A percentile compares a stretch with the other conserved stretches of the same genome.
These are phyloP conservation scores for Boletus rubropictus DNA, from an alignment of 768 basidiomycete species.

Conservation along the genomic window DNA sequence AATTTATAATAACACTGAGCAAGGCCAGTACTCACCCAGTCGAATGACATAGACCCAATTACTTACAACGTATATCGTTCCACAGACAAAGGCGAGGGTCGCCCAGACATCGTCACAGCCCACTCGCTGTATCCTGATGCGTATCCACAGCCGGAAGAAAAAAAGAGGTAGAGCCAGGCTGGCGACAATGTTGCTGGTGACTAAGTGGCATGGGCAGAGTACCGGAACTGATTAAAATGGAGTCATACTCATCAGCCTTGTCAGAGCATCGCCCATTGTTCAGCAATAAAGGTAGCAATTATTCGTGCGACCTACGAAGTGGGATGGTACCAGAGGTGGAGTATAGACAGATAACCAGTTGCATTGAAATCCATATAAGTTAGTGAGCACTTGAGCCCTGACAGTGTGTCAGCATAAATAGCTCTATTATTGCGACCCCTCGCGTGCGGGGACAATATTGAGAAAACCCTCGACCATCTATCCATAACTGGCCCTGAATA, in stretches of 20 bases:
- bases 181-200: conserved; percentile 2
- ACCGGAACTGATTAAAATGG: background rate
- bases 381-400: background rate
- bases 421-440: background rate
- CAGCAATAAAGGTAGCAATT: background rate
- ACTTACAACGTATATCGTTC: background rate
- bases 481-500: background rate
- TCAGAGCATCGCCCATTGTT: conserved; percentile 1
- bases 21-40: conserved; percentile 1
- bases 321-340: background rate
- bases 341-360: background rate
- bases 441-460: background rate
- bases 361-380: background rate
- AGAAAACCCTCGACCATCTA: background rate
- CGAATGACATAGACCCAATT: conserved; percentile 7
- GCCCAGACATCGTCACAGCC: conserved; percentile 24
- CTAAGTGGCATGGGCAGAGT: conserved; percentile 1
- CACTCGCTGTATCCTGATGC: conserved; percentile 14
- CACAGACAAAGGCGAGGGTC: conserved; percentile 12
- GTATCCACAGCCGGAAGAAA: conserved; percentile 19
- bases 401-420: background rate
- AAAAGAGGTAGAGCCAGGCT: conserved; percentile 7
- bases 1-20: background rate
- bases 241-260: background rate
- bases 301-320: background rate